Evolutionary conservation across 1,284 basidiomycete genomes (phyloP).

Genomic region (Boletus holoroseus): DNA sequence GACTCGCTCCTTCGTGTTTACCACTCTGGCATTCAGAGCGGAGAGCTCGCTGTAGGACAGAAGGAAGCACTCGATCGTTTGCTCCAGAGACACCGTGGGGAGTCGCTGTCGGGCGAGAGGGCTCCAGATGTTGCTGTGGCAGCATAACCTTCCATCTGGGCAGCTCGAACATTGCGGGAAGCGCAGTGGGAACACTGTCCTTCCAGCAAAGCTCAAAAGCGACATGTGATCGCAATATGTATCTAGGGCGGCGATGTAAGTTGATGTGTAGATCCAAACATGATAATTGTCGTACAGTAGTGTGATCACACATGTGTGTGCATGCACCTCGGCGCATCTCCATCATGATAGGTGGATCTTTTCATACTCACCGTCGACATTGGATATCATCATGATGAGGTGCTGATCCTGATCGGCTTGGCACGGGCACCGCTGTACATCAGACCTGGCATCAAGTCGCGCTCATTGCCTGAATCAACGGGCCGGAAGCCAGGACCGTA

Average conservation of each 20-base stretch:
- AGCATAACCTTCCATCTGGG: conserved; percentile 3
- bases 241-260: conserved; percentile 12
- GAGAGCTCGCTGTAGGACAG: conserved; percentile 83
- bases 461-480: background rate
- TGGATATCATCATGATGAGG: background rate
- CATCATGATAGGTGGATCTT: background rate
- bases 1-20: conserved; percentile 95
- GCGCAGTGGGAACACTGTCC: background rate
- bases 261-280: background rate
- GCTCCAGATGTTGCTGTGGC: conserved; percentile 1
- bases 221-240: conserved; percentile 13
- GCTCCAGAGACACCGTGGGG: conserved; percentile 65
- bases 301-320: background rate
- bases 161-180: background rate
- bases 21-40: conserved; percentile 84
- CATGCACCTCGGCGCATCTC: background rate
- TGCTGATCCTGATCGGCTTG: background rate
- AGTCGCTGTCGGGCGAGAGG: conserved; percentile 20
- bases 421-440: background rate
- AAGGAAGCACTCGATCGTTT: conserved; percentile 81
- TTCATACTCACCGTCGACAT: background rate
- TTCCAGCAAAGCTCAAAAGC: conserved; percentile 17
- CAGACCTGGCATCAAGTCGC: too few species aligned
- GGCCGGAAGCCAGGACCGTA: background rate
- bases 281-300: background rate